Percentiles rank a stretch among this genome's conserved stretches.
These are phyloP conservation scores for Fonsecaea erecta DNA, from an alignment of 2,329 filamentous ascomycete genomes.

Conservation along the genomic window DNA sequence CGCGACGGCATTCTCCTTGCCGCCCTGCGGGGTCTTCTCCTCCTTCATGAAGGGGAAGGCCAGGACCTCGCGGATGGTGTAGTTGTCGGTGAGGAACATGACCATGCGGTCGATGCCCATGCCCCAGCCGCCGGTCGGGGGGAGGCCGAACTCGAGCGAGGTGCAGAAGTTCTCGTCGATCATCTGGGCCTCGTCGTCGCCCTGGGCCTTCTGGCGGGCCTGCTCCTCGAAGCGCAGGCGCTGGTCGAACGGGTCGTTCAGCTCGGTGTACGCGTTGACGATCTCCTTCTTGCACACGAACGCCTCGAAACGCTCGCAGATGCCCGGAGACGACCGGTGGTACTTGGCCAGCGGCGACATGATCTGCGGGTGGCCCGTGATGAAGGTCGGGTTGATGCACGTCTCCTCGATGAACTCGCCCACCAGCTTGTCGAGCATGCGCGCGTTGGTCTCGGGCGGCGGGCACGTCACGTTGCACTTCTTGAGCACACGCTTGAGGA, in stretches of 20 bases:
- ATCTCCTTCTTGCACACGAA: conserved; percentile 99
- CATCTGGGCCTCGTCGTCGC: conserved; percentile 94
- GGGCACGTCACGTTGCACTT: conserved; percentile 90
- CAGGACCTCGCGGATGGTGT: conserved; percentile 93
- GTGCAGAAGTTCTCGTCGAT: conserved; percentile 96
- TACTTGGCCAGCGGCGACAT: conserved; percentile 98
- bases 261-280: conserved; percentile 94
- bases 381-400: conserved; percentile 91
- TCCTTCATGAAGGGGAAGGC: conserved; percentile 99
- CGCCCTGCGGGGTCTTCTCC: conserved; percentile 56
- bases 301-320: conserved; percentile 96
- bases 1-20: conserved; percentile 54
- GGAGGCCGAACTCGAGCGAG: conserved; percentile 85
- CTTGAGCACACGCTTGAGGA: conserved; percentile 80
- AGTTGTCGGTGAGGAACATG: conserved; percentile 96
- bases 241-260: conserved; percentile 97
- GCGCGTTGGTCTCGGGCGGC: conserved; percentile 86
- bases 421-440: conserved; percentile 94
- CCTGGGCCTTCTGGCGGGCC: conserved; percentile 91
- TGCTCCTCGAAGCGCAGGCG: conserved; percentile 92
- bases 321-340: conserved; percentile 76
- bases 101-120: conserved; percentile 93
- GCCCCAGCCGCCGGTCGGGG: conserved; percentile 94
- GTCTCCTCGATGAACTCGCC: conserved; percentile 95
- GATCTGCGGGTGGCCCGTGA: conserved; percentile 79